Percentiles rank a stretch among this genome's conserved stretches.
These are phyloP conservation scores for Candolleomyces eurysporus DNA, from an alignment of 768 basidiomycete species.

Conservation along the genomic window DNA sequence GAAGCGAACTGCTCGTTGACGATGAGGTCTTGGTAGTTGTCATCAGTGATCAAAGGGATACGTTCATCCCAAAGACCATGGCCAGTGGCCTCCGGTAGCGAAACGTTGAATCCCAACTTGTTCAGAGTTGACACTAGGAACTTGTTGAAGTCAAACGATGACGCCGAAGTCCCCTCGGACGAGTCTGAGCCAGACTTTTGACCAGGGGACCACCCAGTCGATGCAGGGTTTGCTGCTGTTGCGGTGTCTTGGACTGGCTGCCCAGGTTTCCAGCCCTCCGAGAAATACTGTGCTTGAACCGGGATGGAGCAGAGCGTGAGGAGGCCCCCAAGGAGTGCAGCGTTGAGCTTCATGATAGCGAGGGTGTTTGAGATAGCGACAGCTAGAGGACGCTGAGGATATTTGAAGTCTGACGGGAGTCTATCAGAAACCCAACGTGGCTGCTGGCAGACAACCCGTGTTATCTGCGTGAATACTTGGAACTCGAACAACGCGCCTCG, in stretches of 20 bases:
- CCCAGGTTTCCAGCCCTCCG: constrained; percentile 78
- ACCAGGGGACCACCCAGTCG: neutral
- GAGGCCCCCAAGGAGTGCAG: constrained; percentile 26
- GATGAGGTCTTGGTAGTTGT: constrained; percentile 72
- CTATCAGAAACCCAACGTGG: neutral
- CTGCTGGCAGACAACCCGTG: neutral
- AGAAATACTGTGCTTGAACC: constrained; percentile 68
- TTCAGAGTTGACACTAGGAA: constrained; percentile 52
- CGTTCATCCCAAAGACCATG: constrained; percentile 62
- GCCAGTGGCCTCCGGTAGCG: constrained; percentile 32
- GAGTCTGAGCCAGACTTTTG: constrained; percentile 11
- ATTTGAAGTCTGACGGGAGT: constrained; percentile 10
- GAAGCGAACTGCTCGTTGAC: constrained; percentile 64
- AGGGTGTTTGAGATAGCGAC: constrained; percentile 11
- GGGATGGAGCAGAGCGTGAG: constrained; percentile 36
- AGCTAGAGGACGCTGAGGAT: constrained; percentile 5
- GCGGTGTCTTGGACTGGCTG: constrained; percentile 38
- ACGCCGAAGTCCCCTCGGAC: neutral
- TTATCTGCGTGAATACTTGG: neutral
- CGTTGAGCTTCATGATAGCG: constrained; percentile 50
- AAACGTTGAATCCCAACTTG: constrained; percentile 66
- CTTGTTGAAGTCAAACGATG: constrained; percentile 36
- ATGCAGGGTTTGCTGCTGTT: constrained; percentile 20
- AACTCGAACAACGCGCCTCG: neutral
- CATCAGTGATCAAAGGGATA: constrained; percentile 78